Conservation (phyloP, 23 red algal genomes). For the Cyanidium caldarium region DNA sequence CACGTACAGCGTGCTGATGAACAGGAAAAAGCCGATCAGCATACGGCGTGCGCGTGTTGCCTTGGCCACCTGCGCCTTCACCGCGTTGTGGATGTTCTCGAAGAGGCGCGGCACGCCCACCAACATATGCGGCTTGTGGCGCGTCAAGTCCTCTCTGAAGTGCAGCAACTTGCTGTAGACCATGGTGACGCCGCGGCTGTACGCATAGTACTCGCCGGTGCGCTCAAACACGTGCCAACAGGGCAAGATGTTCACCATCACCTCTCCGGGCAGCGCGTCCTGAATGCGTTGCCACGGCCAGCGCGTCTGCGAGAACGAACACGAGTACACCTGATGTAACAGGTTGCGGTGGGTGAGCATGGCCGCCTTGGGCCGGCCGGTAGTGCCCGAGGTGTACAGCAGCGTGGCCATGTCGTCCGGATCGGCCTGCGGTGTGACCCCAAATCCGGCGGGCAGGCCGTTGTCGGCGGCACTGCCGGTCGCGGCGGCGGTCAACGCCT, state of each 20-base stretch:
- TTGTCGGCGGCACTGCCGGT: not conserved
- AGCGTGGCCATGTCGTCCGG: conserved; percentile 42
- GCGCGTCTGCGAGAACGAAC: not conserved
- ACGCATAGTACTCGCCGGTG: conserved; percentile 44
- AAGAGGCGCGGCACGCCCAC: conserved; percentile 79
- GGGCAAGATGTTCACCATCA: conserved; percentile 74
- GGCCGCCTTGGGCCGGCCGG: conserved; percentile 77
- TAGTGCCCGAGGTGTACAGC: conserved; percentile 87
- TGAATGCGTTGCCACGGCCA: not conserved
- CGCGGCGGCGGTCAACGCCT: not conserved
- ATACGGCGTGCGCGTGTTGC: conserved; percentile 7
- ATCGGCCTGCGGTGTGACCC: not conserved
- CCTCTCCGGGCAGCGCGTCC: conserved; percentile 47
- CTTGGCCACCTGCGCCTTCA: conserved; percentile 30
- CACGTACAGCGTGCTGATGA: conserved; percentile 27
- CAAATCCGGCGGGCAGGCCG: not conserved
- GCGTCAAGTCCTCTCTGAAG: conserved; percentile 59
- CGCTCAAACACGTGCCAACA: conserved; percentile 98
- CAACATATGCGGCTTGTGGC: conserved; percentile 41
- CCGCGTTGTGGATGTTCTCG: conserved; percentile 55
- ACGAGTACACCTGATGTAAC: conserved; percentile 24
- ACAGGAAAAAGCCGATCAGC: conserved; percentile 24
- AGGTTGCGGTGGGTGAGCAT: conserved; percentile 71
- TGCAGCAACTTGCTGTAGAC: conserved; percentile 73
- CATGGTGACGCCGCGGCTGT: conserved; percentile 36